phyloP scores from a whole-genome alignment of 768 basidiomycete species.

The Crucibulum laeve region DNA sequence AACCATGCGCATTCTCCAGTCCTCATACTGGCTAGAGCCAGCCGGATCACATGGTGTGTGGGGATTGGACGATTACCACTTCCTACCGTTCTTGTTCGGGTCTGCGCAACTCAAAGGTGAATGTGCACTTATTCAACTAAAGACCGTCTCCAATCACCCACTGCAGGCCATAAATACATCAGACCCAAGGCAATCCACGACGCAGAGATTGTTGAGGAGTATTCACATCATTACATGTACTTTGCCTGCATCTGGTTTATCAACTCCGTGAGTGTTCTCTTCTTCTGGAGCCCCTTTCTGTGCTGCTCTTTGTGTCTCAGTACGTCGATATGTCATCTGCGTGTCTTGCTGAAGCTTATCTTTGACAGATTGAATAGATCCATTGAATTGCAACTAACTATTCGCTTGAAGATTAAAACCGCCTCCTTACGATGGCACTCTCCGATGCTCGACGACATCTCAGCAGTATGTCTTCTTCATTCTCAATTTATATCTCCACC shows the following conservation, averaged over 20 bases:
- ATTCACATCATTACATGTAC: constrained; percentile 92
- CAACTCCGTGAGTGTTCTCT: constrained; percentile 64
- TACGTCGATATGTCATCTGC: too few relatives aligned
- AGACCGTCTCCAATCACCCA: neutral
- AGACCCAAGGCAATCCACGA: constrained; percentile 92
- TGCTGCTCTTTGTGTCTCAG: neutral
- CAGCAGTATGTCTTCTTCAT: constrained; percentile 47
- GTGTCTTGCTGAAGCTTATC: too few relatives aligned
- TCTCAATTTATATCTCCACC: neutral
- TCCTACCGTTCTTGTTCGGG: constrained; percentile 87
- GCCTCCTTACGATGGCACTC: constrained; percentile 97
- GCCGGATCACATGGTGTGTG: constrained; percentile 99
- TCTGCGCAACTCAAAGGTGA: constrained; percentile 70
- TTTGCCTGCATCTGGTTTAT: constrained; percentile 94
- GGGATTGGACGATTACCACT: constrained; percentile 97
- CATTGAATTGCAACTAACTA: neutral
- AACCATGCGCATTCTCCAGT: constrained; percentile 84
- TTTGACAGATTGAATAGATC: too few relatives aligned
- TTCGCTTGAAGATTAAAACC: constrained; percentile 77
- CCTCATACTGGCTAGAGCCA: constrained; percentile 95
- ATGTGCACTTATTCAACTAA: neutral
- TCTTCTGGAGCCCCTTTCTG: neutral
- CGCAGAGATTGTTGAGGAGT: constrained; percentile 86
- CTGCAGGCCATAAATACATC: constrained; percentile 80
- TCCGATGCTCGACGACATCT: constrained; percentile 98